A percentile compares a stretch with the other conserved stretches of the same genome.
phyloP scores from a whole-genome alignment of 257 asterid species.

The Oldenlandia corymbosa region DNA sequence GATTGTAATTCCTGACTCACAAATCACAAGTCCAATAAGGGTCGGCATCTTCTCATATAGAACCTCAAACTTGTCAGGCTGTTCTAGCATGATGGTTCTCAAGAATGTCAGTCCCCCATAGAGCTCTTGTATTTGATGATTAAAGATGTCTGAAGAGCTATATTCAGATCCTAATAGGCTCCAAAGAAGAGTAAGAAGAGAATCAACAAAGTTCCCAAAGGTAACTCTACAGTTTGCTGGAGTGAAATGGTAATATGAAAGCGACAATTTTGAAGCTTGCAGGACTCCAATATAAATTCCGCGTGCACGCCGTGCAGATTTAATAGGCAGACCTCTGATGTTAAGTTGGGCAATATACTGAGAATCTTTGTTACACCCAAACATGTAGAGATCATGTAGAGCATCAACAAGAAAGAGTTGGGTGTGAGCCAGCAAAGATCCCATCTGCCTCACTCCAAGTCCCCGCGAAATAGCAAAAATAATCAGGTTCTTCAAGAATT shows the following conservation, averaged over 20 bases:
- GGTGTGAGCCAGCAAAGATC: background rate
- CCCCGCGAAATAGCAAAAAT: background rate
- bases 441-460: background rate
- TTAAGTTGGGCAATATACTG: no score
- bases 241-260: background rate
- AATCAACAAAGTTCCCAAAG: background rate
- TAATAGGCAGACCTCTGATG: background rate
- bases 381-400: background rate
- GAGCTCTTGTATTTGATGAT: background rate
- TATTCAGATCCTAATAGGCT: accelerated
- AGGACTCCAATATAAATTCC: background rate
- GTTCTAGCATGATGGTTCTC: background rate
- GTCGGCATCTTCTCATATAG: background rate
- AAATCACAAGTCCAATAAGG: background rate
- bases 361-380: background rate
- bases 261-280: background rate
- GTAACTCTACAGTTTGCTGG: background rate
- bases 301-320: background rate
- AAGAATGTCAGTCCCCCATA: background rate
- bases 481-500: background rate
- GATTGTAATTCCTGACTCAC: background rate
- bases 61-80: no score
- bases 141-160: background rate
- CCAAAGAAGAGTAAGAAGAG: background rate
- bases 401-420: background rate